Evolutionary conservation across 345 rosid genomes (phyloP).

Genomic region (Melaleuca quinquenervia): DNA sequence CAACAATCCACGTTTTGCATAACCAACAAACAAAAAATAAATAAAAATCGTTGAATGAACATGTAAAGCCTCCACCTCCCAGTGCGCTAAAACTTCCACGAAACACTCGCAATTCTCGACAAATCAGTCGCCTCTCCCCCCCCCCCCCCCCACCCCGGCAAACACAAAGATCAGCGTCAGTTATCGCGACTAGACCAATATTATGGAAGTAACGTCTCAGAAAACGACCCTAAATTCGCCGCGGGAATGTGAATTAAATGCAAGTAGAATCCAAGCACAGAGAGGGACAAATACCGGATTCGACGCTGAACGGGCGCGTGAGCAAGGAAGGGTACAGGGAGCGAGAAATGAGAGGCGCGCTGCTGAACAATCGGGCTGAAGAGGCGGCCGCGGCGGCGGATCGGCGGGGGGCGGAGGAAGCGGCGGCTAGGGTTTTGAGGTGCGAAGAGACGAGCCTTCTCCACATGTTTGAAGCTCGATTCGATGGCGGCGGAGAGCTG

Average conservation of each 20-base stretch:
- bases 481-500: background rate
- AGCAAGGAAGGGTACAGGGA: background rate
- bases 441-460: conserved; percentile 6
- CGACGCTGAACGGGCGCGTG: conserved; percentile 1
- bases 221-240: background rate
- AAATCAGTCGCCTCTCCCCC: background rate
- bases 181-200: background rate
- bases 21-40: background rate
- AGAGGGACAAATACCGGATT: background rate
- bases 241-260: background rate
- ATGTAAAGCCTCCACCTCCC: background rate
- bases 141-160: no score
- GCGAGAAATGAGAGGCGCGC: background rate
- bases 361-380: background rate
- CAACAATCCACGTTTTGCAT: background rate
- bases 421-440: conserved; percentile 14
- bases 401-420: conserved; percentile 3
- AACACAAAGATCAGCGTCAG: background rate
- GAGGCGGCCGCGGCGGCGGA: background rate
- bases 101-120: background rate
- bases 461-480: conserved; percentile 2
- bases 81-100: background rate
- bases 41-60: background rate
- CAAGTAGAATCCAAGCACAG: background rate
- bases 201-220: background rate